A percentile compares a stretch with the other conserved stretches of the same genome.
Conservation (phyloP, 148 eudicot genomes). For the Rhododendron williamsianum region DNA sequence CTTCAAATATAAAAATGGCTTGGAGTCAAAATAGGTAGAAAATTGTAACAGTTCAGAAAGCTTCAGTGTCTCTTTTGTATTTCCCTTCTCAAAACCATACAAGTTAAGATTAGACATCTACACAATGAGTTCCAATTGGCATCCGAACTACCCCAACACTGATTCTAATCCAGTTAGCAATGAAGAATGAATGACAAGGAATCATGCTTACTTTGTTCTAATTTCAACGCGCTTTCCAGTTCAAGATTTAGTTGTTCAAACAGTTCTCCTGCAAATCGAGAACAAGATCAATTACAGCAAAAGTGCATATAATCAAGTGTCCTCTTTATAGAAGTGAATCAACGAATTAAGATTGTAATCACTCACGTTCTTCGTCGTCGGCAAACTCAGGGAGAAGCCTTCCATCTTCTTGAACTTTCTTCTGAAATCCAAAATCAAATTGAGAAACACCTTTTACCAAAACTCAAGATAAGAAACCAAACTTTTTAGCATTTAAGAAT, state of each 20-base stretch:
- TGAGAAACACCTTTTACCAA: not conserved
- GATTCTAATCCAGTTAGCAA: not conserved
- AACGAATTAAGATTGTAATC: not conserved
- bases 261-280: constrained; percentile 57
- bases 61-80: not conserved
- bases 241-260: constrained; percentile 63
- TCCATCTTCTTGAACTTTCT: constrained; percentile 75
- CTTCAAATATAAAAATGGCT: not conserved
- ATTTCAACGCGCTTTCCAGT: constrained; percentile 65
- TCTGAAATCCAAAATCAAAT: constrained; percentile 34
- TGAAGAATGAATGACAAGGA: not conserved
- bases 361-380: constrained; percentile 75
- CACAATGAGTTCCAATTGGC: not conserved
- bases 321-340: not conserved
- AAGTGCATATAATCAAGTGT: not conserved
- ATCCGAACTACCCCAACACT: not conserved
- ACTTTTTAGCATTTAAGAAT: not conserved
- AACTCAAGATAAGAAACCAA: not conserved
- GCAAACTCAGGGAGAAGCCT: constrained; percentile 76
- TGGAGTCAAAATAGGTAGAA: not conserved
- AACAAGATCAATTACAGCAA: not conserved
- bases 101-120: constrained; percentile 3
- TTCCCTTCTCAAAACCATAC: not conserved
- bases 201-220: constrained; percentile 59
- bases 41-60: not conserved